These are phyloP conservation scores for Ogataea methanolica DNA, from an alignment of 805 yeast genomes.

Conservation along the genomic window DNA sequence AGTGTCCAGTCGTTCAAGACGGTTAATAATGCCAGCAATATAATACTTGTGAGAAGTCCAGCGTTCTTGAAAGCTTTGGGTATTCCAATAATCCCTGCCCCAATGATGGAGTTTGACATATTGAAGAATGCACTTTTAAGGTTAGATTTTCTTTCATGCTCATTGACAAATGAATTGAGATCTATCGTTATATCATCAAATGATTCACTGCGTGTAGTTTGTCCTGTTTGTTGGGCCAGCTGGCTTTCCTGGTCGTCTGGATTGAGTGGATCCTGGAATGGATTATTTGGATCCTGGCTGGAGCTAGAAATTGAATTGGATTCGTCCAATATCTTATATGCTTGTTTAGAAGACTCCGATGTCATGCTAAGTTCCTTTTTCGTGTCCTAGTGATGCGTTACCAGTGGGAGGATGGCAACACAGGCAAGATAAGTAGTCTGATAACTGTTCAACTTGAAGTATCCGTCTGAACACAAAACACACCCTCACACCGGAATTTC, in stretches of 20 bases:
- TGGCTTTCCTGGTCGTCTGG: background rate
- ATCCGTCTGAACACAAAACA: no score
- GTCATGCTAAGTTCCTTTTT: no score
- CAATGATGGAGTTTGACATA: conserved; percentile 92
- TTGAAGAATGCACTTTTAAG: conserved; percentile 92
- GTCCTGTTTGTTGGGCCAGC: background rate
- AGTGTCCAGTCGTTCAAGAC: conserved; percentile 84
- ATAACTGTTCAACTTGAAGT: no score
- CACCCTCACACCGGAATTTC: no score
- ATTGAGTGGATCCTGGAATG: background rate
- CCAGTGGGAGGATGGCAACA: no score
- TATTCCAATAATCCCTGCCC: conserved; percentile 95
- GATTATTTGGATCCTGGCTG: background rate
- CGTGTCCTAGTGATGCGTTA: no score
- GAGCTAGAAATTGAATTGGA: no score
- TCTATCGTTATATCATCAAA: conserved; percentile 5
- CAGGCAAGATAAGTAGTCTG: no score
- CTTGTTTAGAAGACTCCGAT: background rate
- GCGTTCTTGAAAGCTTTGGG: conserved; percentile 82
- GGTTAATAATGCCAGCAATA: conserved; percentile 57
- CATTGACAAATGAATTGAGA: conserved; percentile 7
- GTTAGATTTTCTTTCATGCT: conserved; percentile 41
- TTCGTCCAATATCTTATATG: background rate
- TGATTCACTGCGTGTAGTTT: background rate
- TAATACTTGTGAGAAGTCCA: conserved; percentile 71